A percentile compares a stretch with the other conserved stretches of the same genome.
Evolutionary conservation across 208 protist genomes (phyloP).

Genomic region (Acanthamoeba divionensis): DNA sequence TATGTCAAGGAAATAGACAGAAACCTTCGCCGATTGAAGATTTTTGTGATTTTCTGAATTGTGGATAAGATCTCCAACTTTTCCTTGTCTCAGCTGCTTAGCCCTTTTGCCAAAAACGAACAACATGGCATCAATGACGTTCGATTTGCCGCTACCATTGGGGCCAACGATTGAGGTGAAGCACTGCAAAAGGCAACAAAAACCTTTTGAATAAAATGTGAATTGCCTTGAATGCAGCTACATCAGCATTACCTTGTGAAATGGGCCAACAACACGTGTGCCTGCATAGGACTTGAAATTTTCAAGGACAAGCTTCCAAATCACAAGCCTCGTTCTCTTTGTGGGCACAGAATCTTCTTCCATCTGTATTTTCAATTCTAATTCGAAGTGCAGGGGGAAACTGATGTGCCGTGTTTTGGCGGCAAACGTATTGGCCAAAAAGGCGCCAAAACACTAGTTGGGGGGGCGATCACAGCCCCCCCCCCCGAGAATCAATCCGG

Average conservation of each 20-base stretch:
- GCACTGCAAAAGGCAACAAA: slow-evolving; percentile 71
- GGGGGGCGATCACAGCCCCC: too few relatives aligned
- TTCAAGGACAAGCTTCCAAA: slow-evolving; percentile 96
- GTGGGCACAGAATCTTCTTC: too few relatives aligned
- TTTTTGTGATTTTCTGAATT: slow-evolving; percentile 92
- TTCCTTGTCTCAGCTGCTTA: slow-evolving; percentile 95
- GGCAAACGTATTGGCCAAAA: too few relatives aligned
- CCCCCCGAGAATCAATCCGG: too few relatives aligned
- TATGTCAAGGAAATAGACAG: slow-evolving; percentile 96
- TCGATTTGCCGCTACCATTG: slow-evolving; percentile 99
- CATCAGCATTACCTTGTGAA: slow-evolving; percentile 90
- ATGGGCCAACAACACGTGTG: slow-evolving; percentile 95
- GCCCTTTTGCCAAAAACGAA: slow-evolving; percentile 99
- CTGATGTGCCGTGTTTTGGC: too few relatives aligned
- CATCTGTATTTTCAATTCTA: too few relatives aligned
- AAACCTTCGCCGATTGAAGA: slow-evolving; percentile 90
- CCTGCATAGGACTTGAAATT: slow-evolving; percentile 99
- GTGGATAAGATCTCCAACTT: slow-evolving; percentile 98
- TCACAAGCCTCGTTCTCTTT: slow-evolving; percentile 94
- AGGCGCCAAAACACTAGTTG: too few relatives aligned
- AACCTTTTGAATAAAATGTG: slow-evolving; percentile 23
- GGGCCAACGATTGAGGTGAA: slow-evolving; percentile 99
- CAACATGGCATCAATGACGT: slow-evolving; percentile 99
- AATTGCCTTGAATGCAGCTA: background rate
- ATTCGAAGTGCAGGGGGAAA: too few relatives aligned